These are phyloP conservation scores for Mycena haematopus DNA, from an alignment of 768 basidiomycete genomes.

Conservation along the genomic window DNA sequence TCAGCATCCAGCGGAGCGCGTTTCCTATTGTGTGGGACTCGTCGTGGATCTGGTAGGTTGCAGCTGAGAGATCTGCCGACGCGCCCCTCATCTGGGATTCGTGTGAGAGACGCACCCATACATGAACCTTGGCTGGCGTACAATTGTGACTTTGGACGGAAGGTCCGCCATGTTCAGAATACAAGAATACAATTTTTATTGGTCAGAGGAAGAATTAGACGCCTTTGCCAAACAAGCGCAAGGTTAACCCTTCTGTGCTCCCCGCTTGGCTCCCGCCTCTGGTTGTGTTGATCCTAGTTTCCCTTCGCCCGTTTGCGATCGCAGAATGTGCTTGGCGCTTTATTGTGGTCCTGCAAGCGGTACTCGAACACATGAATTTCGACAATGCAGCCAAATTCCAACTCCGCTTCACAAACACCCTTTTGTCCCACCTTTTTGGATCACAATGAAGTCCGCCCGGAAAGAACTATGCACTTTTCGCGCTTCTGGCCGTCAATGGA, in stretches of 20 bases:
- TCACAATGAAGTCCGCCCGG: conserved; percentile 17
- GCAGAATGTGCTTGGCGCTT: neutral
- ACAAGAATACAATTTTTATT: too few relatives aligned
- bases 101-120: too few relatives aligned
- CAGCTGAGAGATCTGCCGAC: conserved; percentile 80
- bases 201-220: too few relatives aligned
- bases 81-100: conserved; percentile 81
- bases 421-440: conserved; percentile 16
- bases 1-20: conserved; percentile 94
- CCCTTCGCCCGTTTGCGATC: neutral
- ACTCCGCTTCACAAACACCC: conserved; percentile 20
- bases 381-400: conserved; percentile 21
- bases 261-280: too few relatives aligned
- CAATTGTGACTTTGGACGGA: too few relatives aligned
- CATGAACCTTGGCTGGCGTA: too few relatives aligned
- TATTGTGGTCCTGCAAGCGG: conserved; percentile 9
- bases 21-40: conserved; percentile 98
- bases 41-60: conserved; percentile 90
- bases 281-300: too few relatives aligned
- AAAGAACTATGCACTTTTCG: conserved; percentile 7
- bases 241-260: too few relatives aligned
- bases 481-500: conserved; percentile 19
- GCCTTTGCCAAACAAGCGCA: neutral
- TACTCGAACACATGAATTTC: neutral
- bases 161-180: too few relatives aligned